Conservation (phyloP, 208 protist species). For the Trypanosomatidae sp. region DNA sequence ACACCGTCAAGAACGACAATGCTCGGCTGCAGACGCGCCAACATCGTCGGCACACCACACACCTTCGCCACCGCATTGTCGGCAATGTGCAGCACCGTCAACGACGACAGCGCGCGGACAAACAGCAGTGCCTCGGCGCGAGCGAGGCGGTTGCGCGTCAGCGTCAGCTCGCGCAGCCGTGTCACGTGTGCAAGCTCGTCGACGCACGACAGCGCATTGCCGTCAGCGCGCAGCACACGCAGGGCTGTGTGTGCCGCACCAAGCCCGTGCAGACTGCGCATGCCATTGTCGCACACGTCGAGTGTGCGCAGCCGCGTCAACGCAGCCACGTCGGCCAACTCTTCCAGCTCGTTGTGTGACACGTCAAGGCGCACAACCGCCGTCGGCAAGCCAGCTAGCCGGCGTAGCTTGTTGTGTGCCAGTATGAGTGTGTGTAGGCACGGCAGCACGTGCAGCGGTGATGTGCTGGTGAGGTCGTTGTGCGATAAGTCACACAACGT, state of each 20-base stretch:
- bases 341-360: constrained; percentile 51
- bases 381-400: constrained; percentile 36
- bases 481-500: constrained; percentile 76
- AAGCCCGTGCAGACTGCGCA: constrained; percentile 38
- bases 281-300: constrained; percentile 62
- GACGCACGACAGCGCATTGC: constrained; percentile 44
- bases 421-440: constrained; percentile 40
- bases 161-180: constrained; percentile 25
- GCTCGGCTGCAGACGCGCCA: too few relatives aligned
- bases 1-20: too few relatives aligned
- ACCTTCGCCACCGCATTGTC: too few relatives aligned
- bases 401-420: constrained; percentile 54
- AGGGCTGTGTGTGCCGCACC: constrained; percentile 17
- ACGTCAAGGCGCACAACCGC: constrained; percentile 55
- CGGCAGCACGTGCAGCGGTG: constrained; percentile 34
- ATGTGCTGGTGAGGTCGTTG: constrained; percentile 44
- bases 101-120: too few relatives aligned
- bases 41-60: too few relatives aligned
- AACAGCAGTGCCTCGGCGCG: too few relatives aligned
- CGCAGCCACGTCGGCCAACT: constrained; percentile 32
- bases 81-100: too few relatives aligned
- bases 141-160: constrained; percentile 69
- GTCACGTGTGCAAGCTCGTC: constrained; percentile 34
- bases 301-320: constrained; percentile 60
- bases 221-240: constrained; percentile 46